Evolutionary conservation across 306 rosid genomes (phyloP).

Genomic region (Begonia loranthoides): DNA sequence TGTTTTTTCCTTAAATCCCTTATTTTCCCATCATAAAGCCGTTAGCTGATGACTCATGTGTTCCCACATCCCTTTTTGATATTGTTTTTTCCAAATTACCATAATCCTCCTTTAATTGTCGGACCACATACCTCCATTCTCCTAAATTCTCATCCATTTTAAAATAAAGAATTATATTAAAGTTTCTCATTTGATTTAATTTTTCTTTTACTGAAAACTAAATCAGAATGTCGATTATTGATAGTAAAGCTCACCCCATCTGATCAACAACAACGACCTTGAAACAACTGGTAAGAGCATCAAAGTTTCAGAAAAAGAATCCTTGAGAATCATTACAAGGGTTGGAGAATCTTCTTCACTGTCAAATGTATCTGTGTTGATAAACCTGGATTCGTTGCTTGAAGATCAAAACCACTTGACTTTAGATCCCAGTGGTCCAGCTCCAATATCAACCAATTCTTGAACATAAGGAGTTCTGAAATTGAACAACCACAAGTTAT

Average conservation of each 20-base stretch:
- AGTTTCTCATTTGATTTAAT: too few relatives aligned
- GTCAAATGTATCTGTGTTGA: constrained; percentile 76
- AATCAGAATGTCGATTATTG: constrained; percentile 3
- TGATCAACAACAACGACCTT: constrained; percentile 89
- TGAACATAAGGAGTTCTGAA: constrained; percentile 83
- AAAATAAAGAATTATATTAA: too few relatives aligned
- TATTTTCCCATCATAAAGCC: too few relatives aligned
- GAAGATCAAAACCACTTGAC: constrained; percentile 77
- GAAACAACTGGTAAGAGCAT: constrained; percentile 79
- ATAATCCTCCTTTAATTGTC: too few relatives aligned
- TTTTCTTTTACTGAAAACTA: too few relatives aligned
- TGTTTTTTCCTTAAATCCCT: too few relatives aligned
- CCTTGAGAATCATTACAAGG: constrained; percentile 88
- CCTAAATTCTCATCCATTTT: too few relatives aligned
- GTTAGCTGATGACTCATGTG: too few relatives aligned
- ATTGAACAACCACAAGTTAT: constrained; percentile 6
- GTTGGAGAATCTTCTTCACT: constrained; percentile 62
- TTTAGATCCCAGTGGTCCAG: constrained; percentile 82
- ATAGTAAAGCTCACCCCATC: constrained; percentile 54
- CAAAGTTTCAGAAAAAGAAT: constrained; percentile 90
- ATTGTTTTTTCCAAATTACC: too few relatives aligned
- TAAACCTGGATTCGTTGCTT: constrained; percentile 66
- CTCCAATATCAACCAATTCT: constrained; percentile 76
- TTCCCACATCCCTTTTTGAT: too few relatives aligned
- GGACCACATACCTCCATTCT: too few relatives aligned